Conservation (phyloP, 768 basidiomycete genomes). For the Boletellus ananiceps region DNA sequence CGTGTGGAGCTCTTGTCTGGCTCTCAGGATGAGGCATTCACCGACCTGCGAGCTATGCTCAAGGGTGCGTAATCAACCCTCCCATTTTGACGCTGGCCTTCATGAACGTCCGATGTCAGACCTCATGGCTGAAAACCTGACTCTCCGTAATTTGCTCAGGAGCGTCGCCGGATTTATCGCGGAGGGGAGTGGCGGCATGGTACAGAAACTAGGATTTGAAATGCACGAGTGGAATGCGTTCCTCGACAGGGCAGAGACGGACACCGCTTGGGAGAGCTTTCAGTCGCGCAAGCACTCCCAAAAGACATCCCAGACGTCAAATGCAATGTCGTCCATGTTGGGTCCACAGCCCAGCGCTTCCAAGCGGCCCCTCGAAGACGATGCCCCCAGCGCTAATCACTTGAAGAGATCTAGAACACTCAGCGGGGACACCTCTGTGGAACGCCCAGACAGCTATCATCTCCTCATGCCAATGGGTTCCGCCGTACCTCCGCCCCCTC, state of each 20-base stretch:
- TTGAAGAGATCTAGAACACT: slow-evolving; percentile 50
- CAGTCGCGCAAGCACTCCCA: slow-evolving; percentile 55
- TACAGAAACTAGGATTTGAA: slow-evolving; percentile 78
- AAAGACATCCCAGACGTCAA: slow-evolving; percentile 29
- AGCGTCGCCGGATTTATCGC: slow-evolving; percentile 79
- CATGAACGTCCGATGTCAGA: slow-evolving; percentile 39
- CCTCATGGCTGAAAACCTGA: slow-evolving; percentile 86
- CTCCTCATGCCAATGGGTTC: slow-evolving; percentile 54
- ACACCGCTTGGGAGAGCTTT: slow-evolving; percentile 90
- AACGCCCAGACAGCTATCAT: slow-evolving; percentile 43
- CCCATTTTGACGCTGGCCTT: background rate
- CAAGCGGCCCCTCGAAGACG: slow-evolving; percentile 32
- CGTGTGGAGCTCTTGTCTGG: slow-evolving; percentile 93
- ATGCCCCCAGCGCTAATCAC: slow-evolving; percentile 20
- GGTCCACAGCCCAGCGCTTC: slow-evolving; percentile 18
- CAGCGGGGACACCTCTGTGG: slow-evolving; percentile 41
- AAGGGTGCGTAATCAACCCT: slow-evolving; percentile 46
- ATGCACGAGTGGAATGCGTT: slow-evolving; percentile 73
- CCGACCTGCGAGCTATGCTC: slow-evolving; percentile 77
- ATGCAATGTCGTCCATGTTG: slow-evolving; percentile 29
- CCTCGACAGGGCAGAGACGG: slow-evolving; percentile 84
- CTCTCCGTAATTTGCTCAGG: slow-evolving; percentile 73
- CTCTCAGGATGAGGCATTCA: slow-evolving; percentile 83
- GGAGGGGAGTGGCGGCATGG: slow-evolving; percentile 75
- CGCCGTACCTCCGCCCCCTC: slow-evolving; percentile 31